Base-by-base conservation (phyloP, 306 rosid genomes). In the Morella rubra region DNA sequence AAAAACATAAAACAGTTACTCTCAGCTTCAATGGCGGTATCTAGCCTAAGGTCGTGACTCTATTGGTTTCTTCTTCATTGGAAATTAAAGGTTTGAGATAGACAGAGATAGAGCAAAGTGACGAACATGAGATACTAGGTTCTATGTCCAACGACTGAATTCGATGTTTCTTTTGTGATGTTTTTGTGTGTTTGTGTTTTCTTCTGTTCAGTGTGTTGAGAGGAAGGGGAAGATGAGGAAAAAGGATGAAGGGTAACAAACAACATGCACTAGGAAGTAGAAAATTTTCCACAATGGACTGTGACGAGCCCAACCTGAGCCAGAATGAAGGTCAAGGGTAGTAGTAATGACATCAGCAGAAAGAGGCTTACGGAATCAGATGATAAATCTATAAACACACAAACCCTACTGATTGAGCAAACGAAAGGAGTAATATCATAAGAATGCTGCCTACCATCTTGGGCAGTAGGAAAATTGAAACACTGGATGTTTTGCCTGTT, bases 401-500 rank as follows among this genome's bases (percentile, higher is more conserved):
- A 52, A 54, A 71, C 15, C 8, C 46, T 19, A 6, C 18, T 11
- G 18, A 20, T 11, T 32, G 40, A 55, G 60, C 46, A 84, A 67
- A 9, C 20, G 45, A 51, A 76, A 37, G 32, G 32, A 45, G 40
- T 42, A 62, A 59, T 27, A 24, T 54, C 65, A 60, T 55, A 56
- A 82, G 41, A 81, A 71, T 62, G 75, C 71, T 66, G 78, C 89
- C 55, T 95, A 95, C 98, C 97, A 52, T 95, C 99, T 78, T 89
- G 96, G 69, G 88, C 76, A 13, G 91, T 84, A 50, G 88, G 93
- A 73, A 88, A 91, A 88, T 81, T 89, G 83, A 92, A 95, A 89
- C 85, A 89, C 74, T 83, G 93, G 79, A 95, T 80, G 81, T 81
- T 86, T 18, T 89, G 90, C 81, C 91, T 82, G 78, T 85, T 92